Base-by-base conservation (phyloP, 345 rosid species). In the Turnera subulata region DNA sequence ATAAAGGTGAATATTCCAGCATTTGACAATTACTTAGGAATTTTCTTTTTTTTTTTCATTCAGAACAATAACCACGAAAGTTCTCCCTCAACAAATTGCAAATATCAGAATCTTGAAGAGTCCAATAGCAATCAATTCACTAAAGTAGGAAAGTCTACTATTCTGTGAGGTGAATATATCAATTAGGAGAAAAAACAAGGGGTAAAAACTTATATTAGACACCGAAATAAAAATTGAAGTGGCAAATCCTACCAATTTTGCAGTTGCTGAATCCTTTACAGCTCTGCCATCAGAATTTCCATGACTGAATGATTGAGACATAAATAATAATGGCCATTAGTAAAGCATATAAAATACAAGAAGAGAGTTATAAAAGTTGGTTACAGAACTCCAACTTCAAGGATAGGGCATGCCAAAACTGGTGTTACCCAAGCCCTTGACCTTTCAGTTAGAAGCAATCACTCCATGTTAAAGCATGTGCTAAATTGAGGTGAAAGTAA, bases 201-300 rank as follows among this genome's bases (percentile, higher is more conserved):
- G 35, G 35, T 29, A 29, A 29, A 29, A 4, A 29, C n/a, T n/a
- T n/a, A n/a, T n/a, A n/a, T n/a, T n/a, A n/a, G n/a, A n/a, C n/a
- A n/a, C n/a, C n/a, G n/a, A n/a, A n/a, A n/a, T n/a, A n/a, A 56
- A 43, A 64, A 20, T 18, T 53, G 14, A 22, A 59, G 11, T n/a
- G 20, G 19, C 57, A 43, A 44, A 26, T 56, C 70, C 56, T 76
- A 91, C 98, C 73, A 39, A 65, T 67, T 65, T 81, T 58, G 74
- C 49, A 56, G 77, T 52, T 46, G 69, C 46, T 22, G 68, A 24
- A 62, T 71, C 82, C 58, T 55, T 79, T 58, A 60, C 62, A 58
- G 80, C 59, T 72, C 76, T 69, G 58, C 69, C 67, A 58, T 82
- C 83, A 22, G 72, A 64, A 38, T 46, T 73, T 57, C 68, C 87